Base-by-base conservation (phyloP, 108 stramenopile genomes). In the Pseudonitzschia multiseries region DNA sequence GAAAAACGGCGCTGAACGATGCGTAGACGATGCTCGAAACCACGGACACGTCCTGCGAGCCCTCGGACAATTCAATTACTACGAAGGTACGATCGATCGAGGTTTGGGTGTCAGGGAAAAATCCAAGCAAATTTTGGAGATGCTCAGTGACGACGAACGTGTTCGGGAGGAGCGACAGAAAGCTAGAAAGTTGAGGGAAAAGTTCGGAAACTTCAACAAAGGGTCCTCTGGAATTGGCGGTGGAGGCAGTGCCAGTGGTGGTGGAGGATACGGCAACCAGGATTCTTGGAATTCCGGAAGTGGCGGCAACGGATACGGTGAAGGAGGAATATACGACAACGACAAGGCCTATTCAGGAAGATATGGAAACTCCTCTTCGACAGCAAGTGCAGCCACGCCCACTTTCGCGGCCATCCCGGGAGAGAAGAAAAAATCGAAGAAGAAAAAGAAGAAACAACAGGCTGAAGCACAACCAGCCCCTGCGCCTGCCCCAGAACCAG, bases 21-120 rank as follows among this genome's bases (percentile, higher is more conserved):
- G 96, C 57, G 95, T 99, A 36, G 98, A 99, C 72, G 96, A 97
- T 78, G 93, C 92, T 14, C 83, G 98, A 0, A 96, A 97, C 74
- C 94, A 93, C 69, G 88, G 86, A 28, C 90, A 90, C 52, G 66
- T 84, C 10, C 77, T 97, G 20, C 87, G 95, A 51, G 69, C 78
- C 22, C 73, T 97, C 17, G 76, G 87, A 43, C 85, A 93, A 74
- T 99, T 97, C 85, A 97, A 97, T 74, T 97, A 96, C 74, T 96
- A 95, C 85, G 98, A 99, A 81, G 97, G 95, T 1, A 92, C 89
- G 31, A 83, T 96, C 50, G 95, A 96, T 83, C 83, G 95, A 32
- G 95, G 95, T 9, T 40, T 80, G 52, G 95, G 95, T 5, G 91
- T 96, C 4, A 71, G 98, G 32, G 98, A 98, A 80, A 97, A 96